Conservation (phyloP, 495 filamentous ascomycete genomes). For the Lophium mytilinum region DNA sequence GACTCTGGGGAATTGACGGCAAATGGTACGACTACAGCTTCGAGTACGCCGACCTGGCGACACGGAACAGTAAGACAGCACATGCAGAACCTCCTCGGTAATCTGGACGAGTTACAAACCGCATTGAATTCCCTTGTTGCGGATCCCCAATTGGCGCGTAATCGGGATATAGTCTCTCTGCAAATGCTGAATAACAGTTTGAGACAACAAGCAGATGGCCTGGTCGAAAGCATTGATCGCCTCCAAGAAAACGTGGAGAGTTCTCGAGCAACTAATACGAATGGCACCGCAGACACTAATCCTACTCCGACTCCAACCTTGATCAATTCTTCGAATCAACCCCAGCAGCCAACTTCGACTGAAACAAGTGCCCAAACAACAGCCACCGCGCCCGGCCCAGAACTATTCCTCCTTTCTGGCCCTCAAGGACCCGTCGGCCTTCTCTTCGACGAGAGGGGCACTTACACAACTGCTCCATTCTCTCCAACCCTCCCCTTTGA, state of each 20-base stretch:
- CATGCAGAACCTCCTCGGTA: slow-evolving; percentile 2
- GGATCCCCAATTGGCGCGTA: slow-evolving; percentile 13
- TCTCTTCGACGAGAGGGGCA: slow-evolving; percentile 21
- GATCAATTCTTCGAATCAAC: neutral
- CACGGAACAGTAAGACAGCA: slow-evolving; percentile 6
- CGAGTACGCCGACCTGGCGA: slow-evolving; percentile 11
- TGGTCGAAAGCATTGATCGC: slow-evolving; percentile 5
- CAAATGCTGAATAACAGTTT: slow-evolving; percentile 7
- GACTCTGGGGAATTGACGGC: neutral
- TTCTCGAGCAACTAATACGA: neutral
- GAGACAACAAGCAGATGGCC: slow-evolving; percentile 3
- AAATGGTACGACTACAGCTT: neutral
- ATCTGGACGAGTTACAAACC: slow-evolving; percentile 10
- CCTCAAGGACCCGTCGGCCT: slow-evolving; percentile 22
- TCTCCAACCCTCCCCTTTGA: slow-evolving; percentile 16
- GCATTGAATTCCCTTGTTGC: slow-evolving; percentile 9
- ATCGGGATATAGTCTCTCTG: slow-evolving; percentile 10
- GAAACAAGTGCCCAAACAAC: neutral
- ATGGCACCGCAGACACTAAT: neutral
- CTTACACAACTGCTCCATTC: slow-evolving; percentile 19
- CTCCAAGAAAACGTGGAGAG: neutral
- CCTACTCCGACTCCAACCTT: neutral
- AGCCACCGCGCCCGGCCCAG: neutral
- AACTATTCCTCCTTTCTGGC: slow-evolving; percentile 22
- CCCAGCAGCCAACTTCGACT: neutral